Evolutionary conservation across 345 rosid species (phyloP).

Genomic region (Murraya paniculata): DNA sequence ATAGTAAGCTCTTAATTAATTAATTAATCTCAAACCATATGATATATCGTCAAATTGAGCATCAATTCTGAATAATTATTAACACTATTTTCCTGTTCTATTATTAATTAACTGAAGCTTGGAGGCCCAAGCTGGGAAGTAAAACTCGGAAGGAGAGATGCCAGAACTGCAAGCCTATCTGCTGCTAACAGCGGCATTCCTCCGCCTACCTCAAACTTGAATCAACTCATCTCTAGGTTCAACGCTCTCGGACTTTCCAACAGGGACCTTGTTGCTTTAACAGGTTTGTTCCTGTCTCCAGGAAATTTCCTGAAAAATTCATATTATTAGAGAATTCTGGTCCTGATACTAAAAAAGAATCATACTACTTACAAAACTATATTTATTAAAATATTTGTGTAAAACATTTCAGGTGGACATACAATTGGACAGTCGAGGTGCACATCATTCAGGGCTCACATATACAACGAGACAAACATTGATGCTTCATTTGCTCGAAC

Average conservation of each 20-base stretch:
- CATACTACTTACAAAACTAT: not conserved
- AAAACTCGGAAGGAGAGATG: slow-evolving; percentile 87
- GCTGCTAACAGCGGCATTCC: slow-evolving; percentile 82
- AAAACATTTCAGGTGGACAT: slow-evolving; percentile 51
- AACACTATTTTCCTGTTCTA: not conserved
- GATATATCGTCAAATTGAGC: not conserved
- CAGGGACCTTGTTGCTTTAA: slow-evolving; percentile 75
- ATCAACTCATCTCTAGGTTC: slow-evolving; percentile 55
- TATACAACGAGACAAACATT: slow-evolving; percentile 75
- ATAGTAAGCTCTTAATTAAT: slow-evolving; percentile 29
- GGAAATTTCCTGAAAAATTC: not conserved
- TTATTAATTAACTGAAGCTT: slow-evolving; percentile 36
- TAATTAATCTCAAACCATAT: too few relatives aligned
- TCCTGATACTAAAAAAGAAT: too few relatives aligned
- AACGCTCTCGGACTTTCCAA: slow-evolving; percentile 64
- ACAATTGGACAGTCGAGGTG: slow-evolving; percentile 83
- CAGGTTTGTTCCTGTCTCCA: slow-evolving; percentile 40
- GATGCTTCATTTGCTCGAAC: slow-evolving; percentile 52
- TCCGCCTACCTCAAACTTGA: slow-evolving; percentile 54
- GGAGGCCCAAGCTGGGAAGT: slow-evolving; percentile 84
- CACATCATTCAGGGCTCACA: slow-evolving; percentile 47
- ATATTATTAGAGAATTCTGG: too few relatives aligned
- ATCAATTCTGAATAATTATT: too few relatives aligned
- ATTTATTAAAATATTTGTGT: not conserved
- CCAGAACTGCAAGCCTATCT: slow-evolving; percentile 67